Evolutionary conservation across 129 eudicot species (phyloP).

Genomic region (Lactuca sativa): DNA sequence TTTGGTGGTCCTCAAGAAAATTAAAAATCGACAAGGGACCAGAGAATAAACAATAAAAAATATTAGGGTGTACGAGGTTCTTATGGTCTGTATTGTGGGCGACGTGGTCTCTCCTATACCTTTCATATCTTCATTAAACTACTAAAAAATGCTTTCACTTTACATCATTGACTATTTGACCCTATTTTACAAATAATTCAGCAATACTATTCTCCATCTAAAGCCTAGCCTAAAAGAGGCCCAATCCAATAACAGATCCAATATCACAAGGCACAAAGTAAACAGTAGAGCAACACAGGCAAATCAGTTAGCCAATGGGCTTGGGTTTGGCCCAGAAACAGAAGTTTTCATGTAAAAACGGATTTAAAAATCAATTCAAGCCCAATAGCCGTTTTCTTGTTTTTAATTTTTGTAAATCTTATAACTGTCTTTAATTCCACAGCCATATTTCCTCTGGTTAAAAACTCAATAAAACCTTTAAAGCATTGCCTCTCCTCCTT

Average conservation of each 20-base stretch:
- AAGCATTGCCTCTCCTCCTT: too few species aligned
- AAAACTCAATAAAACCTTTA: too few species aligned
- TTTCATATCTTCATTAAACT: slow-evolving; percentile 24
- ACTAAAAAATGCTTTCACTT: slow-evolving; percentile 5
- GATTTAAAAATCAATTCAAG: too few species aligned
- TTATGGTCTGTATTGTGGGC: slow-evolving; percentile 34
- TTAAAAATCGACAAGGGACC: slow-evolving; percentile 21
- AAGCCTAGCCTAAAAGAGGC: slow-evolving; percentile 15
- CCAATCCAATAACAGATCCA: background rate
- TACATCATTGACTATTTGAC: background rate
- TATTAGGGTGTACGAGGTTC: slow-evolving; percentile 34
- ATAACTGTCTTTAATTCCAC: too few species aligned
- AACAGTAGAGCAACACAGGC: too few species aligned
- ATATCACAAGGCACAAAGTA: background rate
- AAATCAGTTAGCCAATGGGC: too few species aligned
- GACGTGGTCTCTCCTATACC: slow-evolving; percentile 29
- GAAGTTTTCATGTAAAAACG: background rate
- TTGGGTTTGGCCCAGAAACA: background rate
- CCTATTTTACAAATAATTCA: background rate
- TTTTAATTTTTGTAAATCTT: too few species aligned
- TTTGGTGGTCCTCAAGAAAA: background rate
- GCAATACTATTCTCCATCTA: background rate
- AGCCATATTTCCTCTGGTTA: too few species aligned
- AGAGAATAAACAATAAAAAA: slow-evolving; percentile 16
- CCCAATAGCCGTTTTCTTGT: too few species aligned